Conservation (phyloP, 2,329 filamentous ascomycete species). For the Aureobasidium sp. region DNA sequence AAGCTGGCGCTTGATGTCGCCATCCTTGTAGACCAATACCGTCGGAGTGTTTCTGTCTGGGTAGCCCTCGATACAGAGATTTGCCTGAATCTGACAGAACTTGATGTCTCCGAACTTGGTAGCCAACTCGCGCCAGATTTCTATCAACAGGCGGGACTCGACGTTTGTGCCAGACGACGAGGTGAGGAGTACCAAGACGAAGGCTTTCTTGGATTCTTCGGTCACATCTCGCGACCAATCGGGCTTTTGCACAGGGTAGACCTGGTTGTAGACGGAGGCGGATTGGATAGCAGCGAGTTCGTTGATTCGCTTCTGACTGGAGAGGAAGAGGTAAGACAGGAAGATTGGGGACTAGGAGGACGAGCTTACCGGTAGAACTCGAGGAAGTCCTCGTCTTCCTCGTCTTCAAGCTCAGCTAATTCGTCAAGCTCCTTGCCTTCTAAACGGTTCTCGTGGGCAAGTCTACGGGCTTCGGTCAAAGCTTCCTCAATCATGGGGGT, state of each 20-base stretch:
- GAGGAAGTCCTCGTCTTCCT: constrained; percentile 89
- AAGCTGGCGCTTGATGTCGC: constrained; percentile 83
- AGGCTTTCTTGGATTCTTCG: constrained; percentile 67
- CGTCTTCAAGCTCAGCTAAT: constrained; percentile 85
- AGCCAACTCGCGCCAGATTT: constrained; percentile 81
- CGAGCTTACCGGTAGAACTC: constrained; percentile 63
- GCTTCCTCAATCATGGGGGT: constrained; percentile 96
- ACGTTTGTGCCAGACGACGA: constrained; percentile 71
- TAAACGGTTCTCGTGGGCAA: constrained; percentile 85
- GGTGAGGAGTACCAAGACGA: constrained; percentile 71
- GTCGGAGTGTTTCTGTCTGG: constrained; percentile 93
- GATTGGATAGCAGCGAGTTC: constrained; percentile 71
- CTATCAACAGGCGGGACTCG: constrained; percentile 74
- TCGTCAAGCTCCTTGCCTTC: constrained; percentile 94
- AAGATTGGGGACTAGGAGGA: constrained; percentile 22
- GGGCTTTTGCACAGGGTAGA: constrained; percentile 90
- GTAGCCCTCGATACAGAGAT: constrained; percentile 93
- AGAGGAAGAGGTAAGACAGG: not conserved
- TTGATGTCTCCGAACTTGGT: constrained; percentile 87
- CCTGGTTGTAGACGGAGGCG: constrained; percentile 75
- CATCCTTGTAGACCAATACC: constrained; percentile 84
- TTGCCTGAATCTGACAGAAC: constrained; percentile 90
- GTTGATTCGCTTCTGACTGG: constrained; percentile 66
- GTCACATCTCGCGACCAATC: constrained; percentile 90
- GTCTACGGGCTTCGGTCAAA: constrained; percentile 68